Base-by-base conservation (phyloP, 2,329 filamentous ascomycete species). In the Fusarium incarnatum region DNA sequence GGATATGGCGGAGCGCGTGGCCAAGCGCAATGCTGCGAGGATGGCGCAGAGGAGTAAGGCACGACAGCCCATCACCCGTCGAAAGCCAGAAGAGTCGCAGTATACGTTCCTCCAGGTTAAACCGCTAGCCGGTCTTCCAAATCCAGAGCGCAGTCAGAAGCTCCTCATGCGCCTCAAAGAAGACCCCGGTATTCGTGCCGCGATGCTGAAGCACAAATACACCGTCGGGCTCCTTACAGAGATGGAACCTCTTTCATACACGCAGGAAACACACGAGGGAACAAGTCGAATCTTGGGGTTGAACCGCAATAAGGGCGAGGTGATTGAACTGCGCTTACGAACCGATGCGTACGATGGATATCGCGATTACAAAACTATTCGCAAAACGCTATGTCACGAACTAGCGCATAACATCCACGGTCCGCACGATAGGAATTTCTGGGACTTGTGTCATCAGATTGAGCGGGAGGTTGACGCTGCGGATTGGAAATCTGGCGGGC, bases 261-360 rank as follows among this genome's bases (percentile, higher is more conserved):
- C 94, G 1, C 79, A 86, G 67, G 79, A 83, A 2, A 92, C 88
- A 6, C 91, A 93, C 75, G 91, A 96, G 75, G 87, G 88, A 48
- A 87, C 86, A n/a, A 90, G 90, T 52, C 87, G 93, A 46, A 94
- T 93, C 3, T 81, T 98, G 0, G 96, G 96, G 0, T 79, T 98
- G 42, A 99, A 99, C 77, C 85, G 94, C 13, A 98, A 98, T 77
- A 81, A 85, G 5, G 96, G 96, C 64, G 92, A 97, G 79, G 93
- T 94, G 2, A 97, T 99, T 60, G 94, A 98, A 84, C 81, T 99
- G 66, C 85, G 96, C 0, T 82, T 99, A 37, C 85, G 96, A n/a
- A 98, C 96, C 2, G 96, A 99, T 81, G 93, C 92, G 5, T 94
- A 96, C 78, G 94, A 97, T 78, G 96, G 96, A 1, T 98, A 97